Evolutionary conservation across 139 green algal species (phyloP), one percentile per base, ranked within the genome.

Genomic region (Spirogloea muscicola): DNA sequence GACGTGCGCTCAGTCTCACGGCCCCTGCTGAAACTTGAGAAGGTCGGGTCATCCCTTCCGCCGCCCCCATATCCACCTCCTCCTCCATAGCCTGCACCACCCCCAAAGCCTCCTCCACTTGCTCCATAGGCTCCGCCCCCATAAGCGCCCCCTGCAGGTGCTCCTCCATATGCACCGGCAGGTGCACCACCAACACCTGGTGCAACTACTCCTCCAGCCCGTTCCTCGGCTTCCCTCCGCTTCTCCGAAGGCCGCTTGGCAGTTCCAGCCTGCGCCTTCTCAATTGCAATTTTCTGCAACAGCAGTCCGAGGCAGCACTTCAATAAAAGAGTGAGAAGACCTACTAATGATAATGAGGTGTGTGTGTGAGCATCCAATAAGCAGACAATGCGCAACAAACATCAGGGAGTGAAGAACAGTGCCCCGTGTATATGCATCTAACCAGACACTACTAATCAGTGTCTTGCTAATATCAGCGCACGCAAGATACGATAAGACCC

Each of bases 271-370:
- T 66, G 49, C 27, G 49, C n/a, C 52, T 74, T 74, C 65, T 74
- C 65, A 34, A 74, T 43, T 25, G 65, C 65, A 43, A 74, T 74
- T 74, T 74, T 74, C 65, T 74, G 65, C 25, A 66, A 7, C 10
- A 39, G 18, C 37, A 64, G 44, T 41, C 5, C 7, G 44, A 39
- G 29, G 62, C 25, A 7, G 59, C 25, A 27, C 29, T 27, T 21
- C 13, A 10, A 10, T 27, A 0, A 7, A 31, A 57, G 21, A 66
- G 59, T 7, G 59, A 68, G 59, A 31, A 57, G 16, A 31, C 38
- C 16, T 29, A 57, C 25, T 27, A 66, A 31, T 16, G 33, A 31
- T 7, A 31, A 31, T 59, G 27, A 68, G 59, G 21, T 27, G 16
- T 27, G 40, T 27, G 25, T 7, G 40, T 13, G 40, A 68, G 18